Evolutionary conservation across 2,329 filamentous ascomycete species (phyloP).

Genomic region (Colletotrichum magnum): DNA sequence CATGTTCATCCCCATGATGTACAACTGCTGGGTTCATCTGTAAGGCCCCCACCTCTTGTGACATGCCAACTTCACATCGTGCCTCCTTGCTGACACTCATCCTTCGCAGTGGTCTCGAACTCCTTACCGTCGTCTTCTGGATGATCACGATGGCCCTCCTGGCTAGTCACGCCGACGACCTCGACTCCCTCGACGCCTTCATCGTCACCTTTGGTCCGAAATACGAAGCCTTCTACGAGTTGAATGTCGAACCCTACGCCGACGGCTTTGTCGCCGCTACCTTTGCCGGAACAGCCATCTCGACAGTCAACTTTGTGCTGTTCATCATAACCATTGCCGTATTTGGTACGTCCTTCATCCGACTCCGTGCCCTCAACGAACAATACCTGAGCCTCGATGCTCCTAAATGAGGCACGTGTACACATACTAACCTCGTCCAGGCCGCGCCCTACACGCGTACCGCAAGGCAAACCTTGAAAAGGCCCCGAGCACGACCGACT

Average conservation of each 20-base stretch:
- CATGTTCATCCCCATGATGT: slow-evolving; percentile 40
- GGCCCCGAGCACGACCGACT: slow-evolving; percentile 33
- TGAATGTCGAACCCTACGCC: slow-evolving; percentile 36
- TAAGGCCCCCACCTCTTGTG: background rate
- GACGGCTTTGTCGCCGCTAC: slow-evolving; percentile 40
- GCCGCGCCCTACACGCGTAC: slow-evolving; percentile 38
- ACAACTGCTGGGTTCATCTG: slow-evolving; percentile 43
- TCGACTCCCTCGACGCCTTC: slow-evolving; percentile 40
- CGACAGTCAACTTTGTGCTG: slow-evolving; percentile 37
- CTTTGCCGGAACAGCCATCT: slow-evolving; percentile 38
- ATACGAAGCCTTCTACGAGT: slow-evolving; percentile 40
- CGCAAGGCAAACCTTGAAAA: slow-evolving; percentile 36
- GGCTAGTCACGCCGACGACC: slow-evolving; percentile 41
- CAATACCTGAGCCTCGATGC: background rate
- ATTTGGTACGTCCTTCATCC: slow-evolving; percentile 29
- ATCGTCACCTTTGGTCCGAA: slow-evolving; percentile 37
- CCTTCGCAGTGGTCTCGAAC: slow-evolving; percentile 34
- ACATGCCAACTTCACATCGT: background rate
- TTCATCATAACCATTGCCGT: slow-evolving; percentile 39
- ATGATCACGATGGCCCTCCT: slow-evolving; percentile 40
- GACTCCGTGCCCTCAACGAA: too few species aligned
- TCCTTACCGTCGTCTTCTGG: slow-evolving; percentile 41
- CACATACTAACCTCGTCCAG: slow-evolving; percentile 21
- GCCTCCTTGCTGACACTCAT: background rate
- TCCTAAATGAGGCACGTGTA: background rate